Evolutionary conservation across 1,284 basidiomycete species (phyloP), one percentile per base, ranked within the genome.

Genomic region (Ganoderma resinaceum): DNA sequence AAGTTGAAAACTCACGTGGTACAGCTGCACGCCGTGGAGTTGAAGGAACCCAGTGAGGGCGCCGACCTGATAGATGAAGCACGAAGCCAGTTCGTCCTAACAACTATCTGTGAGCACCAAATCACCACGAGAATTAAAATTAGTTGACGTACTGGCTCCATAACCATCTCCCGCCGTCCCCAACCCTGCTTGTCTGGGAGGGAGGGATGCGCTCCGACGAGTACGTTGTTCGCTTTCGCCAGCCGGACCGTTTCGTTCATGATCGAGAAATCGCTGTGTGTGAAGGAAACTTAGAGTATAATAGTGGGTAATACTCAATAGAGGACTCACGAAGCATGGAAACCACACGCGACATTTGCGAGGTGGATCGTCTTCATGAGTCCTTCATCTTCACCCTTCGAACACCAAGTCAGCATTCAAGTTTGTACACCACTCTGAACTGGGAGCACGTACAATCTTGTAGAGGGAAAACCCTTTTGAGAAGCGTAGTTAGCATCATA

Each of bases 301-400:
- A n/a, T n/a, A n/a, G n/a, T n/a, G n/a, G n/a, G n/a, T n/a, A n/a
- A n/a, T n/a, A n/a, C n/a, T n/a, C n/a, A n/a, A n/a, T n/a, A 80
- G 75, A 89, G 89, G 74, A 90, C 88, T 0, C 88, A 87, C 87
- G 86, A 86, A 18, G 86, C 88, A 72, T 91, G 89, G 66, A 89
- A 89, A 3, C 89, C 88, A 70, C 89, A 91, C 0, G 89, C 89
- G 16, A 89, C 80, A 70, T 91, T 90, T 0, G 89, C 88, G 26
- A 90, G 78, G 72, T 90, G 87, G 46, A 91, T 88, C 1, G 86
- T 87, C 69, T 85, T 83, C 86, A 90, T 89, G 60, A 91, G 82
- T 7, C 81, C 80, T 66, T 86, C 86, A 67, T 91, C 89, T 57
- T 90, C 87, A 3, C 85, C 87, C 88, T 33, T n/a, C n/a, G n/a